Evolutionary conservation across 2,329 filamentous ascomycete species (phyloP).

Genomic region (Zymoseptoria crescenta): DNA sequence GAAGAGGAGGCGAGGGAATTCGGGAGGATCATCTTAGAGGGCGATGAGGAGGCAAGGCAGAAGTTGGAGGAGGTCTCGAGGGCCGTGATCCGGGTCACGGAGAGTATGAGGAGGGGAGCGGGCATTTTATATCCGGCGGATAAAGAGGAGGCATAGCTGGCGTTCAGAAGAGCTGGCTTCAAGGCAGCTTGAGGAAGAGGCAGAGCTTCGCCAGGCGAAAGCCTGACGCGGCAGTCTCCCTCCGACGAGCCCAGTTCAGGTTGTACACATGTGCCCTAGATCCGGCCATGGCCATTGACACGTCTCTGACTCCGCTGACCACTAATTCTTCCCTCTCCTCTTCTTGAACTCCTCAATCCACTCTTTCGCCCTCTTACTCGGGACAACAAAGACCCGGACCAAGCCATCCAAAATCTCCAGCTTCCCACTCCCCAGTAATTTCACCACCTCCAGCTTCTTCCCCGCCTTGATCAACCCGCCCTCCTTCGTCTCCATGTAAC

Average conservation of each 20-base stretch:
- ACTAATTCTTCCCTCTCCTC: slow-evolving; percentile 41
- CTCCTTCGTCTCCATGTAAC: slow-evolving; percentile 74
- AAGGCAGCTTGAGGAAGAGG: background rate
- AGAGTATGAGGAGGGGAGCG: slow-evolving; percentile 38
- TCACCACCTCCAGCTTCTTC: slow-evolving; percentile 69
- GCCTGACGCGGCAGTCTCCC: background rate
- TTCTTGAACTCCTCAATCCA: slow-evolving; percentile 84
- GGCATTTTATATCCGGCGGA: slow-evolving; percentile 37
- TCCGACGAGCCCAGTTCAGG: background rate
- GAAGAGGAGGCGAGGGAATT: slow-evolving; percentile 42
- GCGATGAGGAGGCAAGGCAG: slow-evolving; percentile 31
- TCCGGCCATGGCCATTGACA: background rate
- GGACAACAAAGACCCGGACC: slow-evolving; percentile 74
- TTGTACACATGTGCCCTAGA: background rate
- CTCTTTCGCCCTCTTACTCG: slow-evolving; percentile 56
- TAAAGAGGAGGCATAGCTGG: slow-evolving; percentile 7
- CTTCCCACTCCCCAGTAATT: slow-evolving; percentile 66
- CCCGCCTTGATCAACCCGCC: slow-evolving; percentile 85
- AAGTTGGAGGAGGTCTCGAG: slow-evolving; percentile 36
- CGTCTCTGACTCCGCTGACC: background rate
- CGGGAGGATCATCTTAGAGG: slow-evolving; percentile 36
- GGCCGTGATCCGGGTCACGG: slow-evolving; percentile 36
- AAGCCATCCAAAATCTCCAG: slow-evolving; percentile 84
- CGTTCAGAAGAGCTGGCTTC: background rate
- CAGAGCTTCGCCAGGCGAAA: background rate